Percentiles rank a stretch among this genome's conserved stretches.
Evolutionary conservation across 257 asterid genomes (phyloP).

Genomic region (Asclepias syriaca): DNA sequence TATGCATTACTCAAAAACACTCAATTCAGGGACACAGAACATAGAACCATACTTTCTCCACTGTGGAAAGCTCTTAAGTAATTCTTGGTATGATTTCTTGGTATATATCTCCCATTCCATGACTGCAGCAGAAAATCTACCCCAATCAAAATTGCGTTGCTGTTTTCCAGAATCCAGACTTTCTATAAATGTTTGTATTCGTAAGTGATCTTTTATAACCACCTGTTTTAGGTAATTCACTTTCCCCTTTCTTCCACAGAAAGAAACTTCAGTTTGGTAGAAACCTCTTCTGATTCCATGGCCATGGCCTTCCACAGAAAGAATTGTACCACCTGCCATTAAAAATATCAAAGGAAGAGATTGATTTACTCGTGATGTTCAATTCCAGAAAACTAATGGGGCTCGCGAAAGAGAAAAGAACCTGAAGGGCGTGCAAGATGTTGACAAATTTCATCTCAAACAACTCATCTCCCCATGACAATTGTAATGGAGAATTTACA

Average conservation of each 20-base stretch:
- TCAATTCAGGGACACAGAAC: constrained; percentile 21
- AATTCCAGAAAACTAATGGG: background rate
- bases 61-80: constrained; percentile 41
- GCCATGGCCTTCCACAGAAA: constrained; percentile 41
- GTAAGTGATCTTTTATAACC: constrained; percentile 41
- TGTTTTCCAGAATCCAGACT: constrained; percentile 16
- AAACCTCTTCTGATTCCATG: constrained; percentile 19
- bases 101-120: constrained; percentile 65
- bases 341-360: background rate
- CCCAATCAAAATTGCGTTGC: constrained; percentile 31
- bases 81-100: constrained; percentile 34
- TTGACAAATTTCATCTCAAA: constrained; percentile 47
- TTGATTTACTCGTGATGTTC: background rate
- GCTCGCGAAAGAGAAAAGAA: constrained; percentile 20
- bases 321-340: constrained; percentile 54
- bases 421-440: constrained; percentile 87
- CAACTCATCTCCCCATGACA: constrained; percentile 46
- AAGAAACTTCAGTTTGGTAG: constrained; percentile 19
- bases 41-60: constrained; percentile 61
- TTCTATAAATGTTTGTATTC: constrained; percentile 28
- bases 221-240: constrained; percentile 27
- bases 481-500: constrained; percentile 39
- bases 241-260: constrained; percentile 32
- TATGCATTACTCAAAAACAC: too few relatives aligned
- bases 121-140: constrained; percentile 38